Evolutionary conservation across 441 rosid genomes (phyloP), one percentile per base, ranked within the genome.

Genomic region (Omphalea diandra): DNA sequence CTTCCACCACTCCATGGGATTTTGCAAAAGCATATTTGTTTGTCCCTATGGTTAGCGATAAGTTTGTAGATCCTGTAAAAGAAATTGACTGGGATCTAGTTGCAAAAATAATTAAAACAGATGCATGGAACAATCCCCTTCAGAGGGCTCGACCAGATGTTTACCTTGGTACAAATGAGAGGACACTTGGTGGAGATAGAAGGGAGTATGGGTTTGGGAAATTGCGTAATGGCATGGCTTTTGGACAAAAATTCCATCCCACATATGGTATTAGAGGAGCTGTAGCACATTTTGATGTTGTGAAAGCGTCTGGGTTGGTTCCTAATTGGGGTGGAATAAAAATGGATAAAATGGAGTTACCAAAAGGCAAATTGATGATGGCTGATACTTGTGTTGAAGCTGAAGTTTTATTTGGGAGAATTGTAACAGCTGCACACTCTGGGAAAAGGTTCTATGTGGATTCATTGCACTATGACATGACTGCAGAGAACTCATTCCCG

Each of bases 1-100:
- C 99, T 78, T 86, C 96, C 82, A 91, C 97, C 58, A 96, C 99
- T 77, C 99, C 99, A 7, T 96, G 99, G 99, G 98, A 93, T 93
- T 88, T 94, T 81, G 90, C 91, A 67, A 96, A 96, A 87, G 97
- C 99, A 66, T 96, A 96, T 87, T 85, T 96, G 83, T 96, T 96
- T 83, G 90, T 91, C 76, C 99, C 99, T 73, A 76, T 96, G 88
- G 82, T 87, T 82, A 82, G 94, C 82, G 93, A 85, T 81, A 83
- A 75, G 77, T 77, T 65, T 60, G 76, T 65, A 80, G 96, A 96
- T 82, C 97, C 97, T 77, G 29, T 82, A 29, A 80, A 83, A 83
- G 93, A 87, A 72, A 81, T 96, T 82, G 91, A 96, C 75, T 96
- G 98, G 99, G 86, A 85, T 79, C 76, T 88, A 80, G 86, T 96